Base-by-base conservation (phyloP, 352 stramenopile species). In the Globisporangium nagaii region DNA sequence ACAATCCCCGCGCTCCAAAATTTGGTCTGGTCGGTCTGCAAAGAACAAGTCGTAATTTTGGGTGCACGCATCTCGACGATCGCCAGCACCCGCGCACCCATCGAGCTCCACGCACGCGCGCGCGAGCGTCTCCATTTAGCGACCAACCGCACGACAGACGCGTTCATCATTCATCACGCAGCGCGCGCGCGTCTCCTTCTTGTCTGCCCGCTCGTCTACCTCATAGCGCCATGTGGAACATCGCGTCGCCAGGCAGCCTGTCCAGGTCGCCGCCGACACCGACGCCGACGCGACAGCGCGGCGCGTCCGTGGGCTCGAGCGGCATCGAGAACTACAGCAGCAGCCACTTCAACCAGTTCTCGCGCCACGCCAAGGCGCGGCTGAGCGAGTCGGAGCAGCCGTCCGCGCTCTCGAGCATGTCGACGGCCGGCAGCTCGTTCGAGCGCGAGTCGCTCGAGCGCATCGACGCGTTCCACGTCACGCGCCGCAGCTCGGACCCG, bases 401-500 rank as follows among this genome's bases (percentile, higher is more conserved):
- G 28, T 10, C 28, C 8, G 22, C 28, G 5, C 25, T 54, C 25
- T 49, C 54, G 4, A 45, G 28, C 28, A 24, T 46, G 20, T 45
- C 45, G 15, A 51, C 32, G 7, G 46, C 31, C 13, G 32, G n/a
- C 4, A 41, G 37, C 41, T 49, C 32, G 31, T 24, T n/a, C 24
- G 32, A 32, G 22, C 35, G 40, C 9, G 32, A 39, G 20, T 46
- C 43, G 22, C 24, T 53, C 19, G 42, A 50, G 43, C 50, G 42
- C 22, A 36, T 37, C 5, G 48, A 80, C 24, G 70, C 41, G 28
- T 76, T 82, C 27, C 65, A 69, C 40, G 41, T 71, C 3, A 58
- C 71, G 19, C 70, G 72, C 20, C 75, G 84, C 25, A 65, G 76
- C 42, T 83, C 81, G 8, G 81, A 89, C 49, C 74, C 78, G 30